These are phyloP conservation scores for Aspergillus mulundensis DNA, from an alignment of 495 filamentous ascomycete species.

Conservation along the genomic window DNA sequence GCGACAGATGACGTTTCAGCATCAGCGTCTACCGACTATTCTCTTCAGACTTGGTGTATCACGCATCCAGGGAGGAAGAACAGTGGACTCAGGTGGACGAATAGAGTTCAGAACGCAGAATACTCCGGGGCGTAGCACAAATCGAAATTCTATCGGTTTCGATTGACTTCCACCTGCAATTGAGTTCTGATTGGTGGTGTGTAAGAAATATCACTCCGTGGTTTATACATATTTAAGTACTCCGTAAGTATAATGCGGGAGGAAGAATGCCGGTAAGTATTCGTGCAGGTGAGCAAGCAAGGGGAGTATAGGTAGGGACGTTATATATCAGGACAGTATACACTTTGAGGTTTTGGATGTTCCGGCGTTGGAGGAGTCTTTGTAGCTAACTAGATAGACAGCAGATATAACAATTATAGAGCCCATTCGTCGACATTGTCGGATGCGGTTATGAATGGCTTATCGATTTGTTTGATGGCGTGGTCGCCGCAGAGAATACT, in stretches of 20 bases:
- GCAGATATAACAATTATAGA: slow-evolving; percentile 41
- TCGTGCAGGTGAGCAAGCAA: neutral
- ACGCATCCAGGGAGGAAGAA: neutral
- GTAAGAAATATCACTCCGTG: neutral
- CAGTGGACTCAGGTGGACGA: neutral
- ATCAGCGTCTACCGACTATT: neutral
- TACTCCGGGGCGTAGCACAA: neutral
- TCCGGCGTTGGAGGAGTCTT: neutral
- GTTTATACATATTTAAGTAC: no score
- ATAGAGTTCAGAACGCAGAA: neutral
- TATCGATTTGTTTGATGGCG: slow-evolving; percentile 87
- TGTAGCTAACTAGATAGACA: neutral
- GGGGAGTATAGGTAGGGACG: neutral
- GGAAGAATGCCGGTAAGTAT: neutral
- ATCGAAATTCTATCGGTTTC: neutral
- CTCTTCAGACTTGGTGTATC: neutral
- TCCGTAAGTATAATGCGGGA: neutral
- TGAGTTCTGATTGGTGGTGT: neutral
- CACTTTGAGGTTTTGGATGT: neutral
- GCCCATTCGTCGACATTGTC: slow-evolving; percentile 83
- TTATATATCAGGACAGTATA: neutral
- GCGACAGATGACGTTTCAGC: neutral
- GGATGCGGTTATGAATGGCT: slow-evolving; percentile 71
- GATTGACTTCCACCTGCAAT: neutral
- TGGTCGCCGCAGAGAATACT: slow-evolving; percentile 86